A percentile compares a stretch with the other conserved stretches of the same genome.
phyloP scores from a whole-genome alignment of 192 early-diverging fungal genomes.

The Phycomyces blakesleeanus region DNA sequence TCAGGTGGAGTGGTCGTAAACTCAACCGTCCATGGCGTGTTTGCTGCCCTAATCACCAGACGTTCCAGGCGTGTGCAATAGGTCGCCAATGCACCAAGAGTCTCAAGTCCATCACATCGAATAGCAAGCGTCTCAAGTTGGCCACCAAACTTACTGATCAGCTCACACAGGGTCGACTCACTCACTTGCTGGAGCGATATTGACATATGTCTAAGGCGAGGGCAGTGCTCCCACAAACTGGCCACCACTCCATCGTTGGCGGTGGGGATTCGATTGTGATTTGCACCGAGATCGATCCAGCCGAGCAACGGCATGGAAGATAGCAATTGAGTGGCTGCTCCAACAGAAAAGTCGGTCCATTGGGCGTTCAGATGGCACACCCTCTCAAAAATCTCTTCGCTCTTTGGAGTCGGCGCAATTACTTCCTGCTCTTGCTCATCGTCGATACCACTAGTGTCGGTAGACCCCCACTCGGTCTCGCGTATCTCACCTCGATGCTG shows the following conservation, averaged over 20 bases:
- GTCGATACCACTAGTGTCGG: neutral
- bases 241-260: slow-evolving; percentile 6
- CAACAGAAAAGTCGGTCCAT: slow-evolving; percentile 15
- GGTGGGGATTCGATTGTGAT: slow-evolving; percentile 6
- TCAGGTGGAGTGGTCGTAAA: no score
- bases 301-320: neutral
- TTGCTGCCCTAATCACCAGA: slow-evolving; percentile 7
- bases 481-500: neutral
- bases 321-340: slow-evolving; percentile 5
- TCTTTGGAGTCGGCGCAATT: neutral
- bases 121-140: slow-evolving; percentile 6
- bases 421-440: neutral
- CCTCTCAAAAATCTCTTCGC: neutral
- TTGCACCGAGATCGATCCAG: slow-evolving; percentile 9
- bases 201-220: neutral
- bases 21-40: neutral
- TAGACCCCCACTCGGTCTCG: neutral
- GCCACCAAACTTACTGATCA: neutral
- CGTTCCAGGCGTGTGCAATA: slow-evolving; percentile 3
- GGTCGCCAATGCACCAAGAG: neutral
- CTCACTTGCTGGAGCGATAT: slow-evolving; percentile 14
- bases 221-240: neutral
- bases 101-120: slow-evolving; percentile 7
- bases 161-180: slow-evolving; percentile 1
- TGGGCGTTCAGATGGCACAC: neutral